These are phyloP conservation scores for Tylopilus balloui DNA, from an alignment of 768 basidiomycete genomes.

Conservation along the genomic window DNA sequence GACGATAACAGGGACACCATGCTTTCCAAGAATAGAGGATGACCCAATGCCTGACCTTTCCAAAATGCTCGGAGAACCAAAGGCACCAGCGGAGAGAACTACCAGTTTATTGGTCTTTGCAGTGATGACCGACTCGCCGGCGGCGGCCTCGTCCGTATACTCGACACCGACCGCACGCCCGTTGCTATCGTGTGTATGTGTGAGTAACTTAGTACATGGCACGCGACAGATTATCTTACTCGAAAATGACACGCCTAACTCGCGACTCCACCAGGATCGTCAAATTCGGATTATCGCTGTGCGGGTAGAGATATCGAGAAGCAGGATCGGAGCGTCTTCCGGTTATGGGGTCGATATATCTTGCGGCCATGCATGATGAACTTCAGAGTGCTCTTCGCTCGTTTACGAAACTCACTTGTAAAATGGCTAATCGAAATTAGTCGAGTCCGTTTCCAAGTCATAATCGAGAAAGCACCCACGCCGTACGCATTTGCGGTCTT, in stretches of 20 bases:
- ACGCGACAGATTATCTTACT: no score
- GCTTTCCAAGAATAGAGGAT: constrained; percentile 39
- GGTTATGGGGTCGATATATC: constrained; percentile 49
- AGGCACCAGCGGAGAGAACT: constrained; percentile 48
- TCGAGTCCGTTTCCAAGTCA: no score
- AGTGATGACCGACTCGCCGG: neutral
- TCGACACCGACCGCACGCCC: constrained; percentile 37
- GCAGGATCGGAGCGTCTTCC: constrained; percentile 30
- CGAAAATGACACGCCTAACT: constrained; percentile 8
- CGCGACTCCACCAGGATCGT: constrained; percentile 27
- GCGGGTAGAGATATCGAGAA: constrained; percentile 38
- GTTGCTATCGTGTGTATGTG: constrained; percentile 19
- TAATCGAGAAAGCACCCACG: constrained; percentile 10
- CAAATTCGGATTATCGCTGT: constrained; percentile 28
- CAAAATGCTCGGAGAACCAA: constrained; percentile 54
- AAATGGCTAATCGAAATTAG: constrained; percentile 5
- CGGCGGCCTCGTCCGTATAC: no score
- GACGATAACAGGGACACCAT: constrained; percentile 45
- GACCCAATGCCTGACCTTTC: constrained; percentile 70
- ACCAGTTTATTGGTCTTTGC: constrained; percentile 38
- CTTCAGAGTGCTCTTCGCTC: no score
- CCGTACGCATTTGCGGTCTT: constrained; percentile 22
- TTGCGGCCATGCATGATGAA: no score
- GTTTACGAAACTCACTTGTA: constrained; percentile 17
- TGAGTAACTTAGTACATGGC: no score